phyloP scores from a whole-genome alignment of 2,329 filamentous ascomycete species.

The Xylariomycetidae sp. region DNA sequence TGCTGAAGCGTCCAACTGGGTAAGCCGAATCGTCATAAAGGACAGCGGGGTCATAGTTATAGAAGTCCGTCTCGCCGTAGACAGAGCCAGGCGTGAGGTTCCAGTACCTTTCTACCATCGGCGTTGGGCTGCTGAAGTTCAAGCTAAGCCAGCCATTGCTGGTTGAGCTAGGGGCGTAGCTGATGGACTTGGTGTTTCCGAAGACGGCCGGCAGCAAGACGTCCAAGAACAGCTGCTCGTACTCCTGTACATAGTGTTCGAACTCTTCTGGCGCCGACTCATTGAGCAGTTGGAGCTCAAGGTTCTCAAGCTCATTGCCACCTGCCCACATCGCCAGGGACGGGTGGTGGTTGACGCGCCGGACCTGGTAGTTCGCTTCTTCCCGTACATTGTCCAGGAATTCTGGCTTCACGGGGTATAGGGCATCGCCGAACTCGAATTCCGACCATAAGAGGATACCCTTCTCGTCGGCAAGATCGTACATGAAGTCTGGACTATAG shows the following conservation, averaged over 20 bases:
- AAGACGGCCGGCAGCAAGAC: constrained; percentile 50
- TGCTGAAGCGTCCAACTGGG: constrained; percentile 53
- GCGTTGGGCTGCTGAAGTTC: constrained; percentile 44
- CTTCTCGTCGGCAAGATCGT: constrained; percentile 55
- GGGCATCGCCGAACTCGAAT: constrained; percentile 55
- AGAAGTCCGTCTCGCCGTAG: constrained; percentile 56
- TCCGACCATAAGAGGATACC: constrained; percentile 58
- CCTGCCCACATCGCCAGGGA: constrained; percentile 49
- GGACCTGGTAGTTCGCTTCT: constrained; percentile 54
- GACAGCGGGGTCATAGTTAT: constrained; percentile 48
- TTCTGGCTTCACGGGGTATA: constrained; percentile 48
- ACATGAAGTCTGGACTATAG: constrained; percentile 57
- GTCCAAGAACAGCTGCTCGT: constrained; percentile 52
- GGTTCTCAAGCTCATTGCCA: constrained; percentile 54
- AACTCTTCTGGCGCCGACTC: constrained; percentile 32
- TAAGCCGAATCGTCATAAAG: constrained; percentile 51
- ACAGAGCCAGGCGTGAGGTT: constrained; percentile 45
- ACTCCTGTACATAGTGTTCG: too few relatives aligned
- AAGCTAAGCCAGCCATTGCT: constrained; percentile 52
- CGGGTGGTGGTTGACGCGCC: constrained; percentile 44
- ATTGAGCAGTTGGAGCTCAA: constrained; percentile 39
- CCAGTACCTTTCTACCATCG: constrained; percentile 50
- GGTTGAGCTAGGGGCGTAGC: constrained; percentile 55
- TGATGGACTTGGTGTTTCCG: constrained; percentile 52
- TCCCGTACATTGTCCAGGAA: constrained; percentile 50